Evolutionary conservation across 2,329 filamentous ascomycete genomes (phyloP).

Genomic region (Fusarium sp.): DNA sequence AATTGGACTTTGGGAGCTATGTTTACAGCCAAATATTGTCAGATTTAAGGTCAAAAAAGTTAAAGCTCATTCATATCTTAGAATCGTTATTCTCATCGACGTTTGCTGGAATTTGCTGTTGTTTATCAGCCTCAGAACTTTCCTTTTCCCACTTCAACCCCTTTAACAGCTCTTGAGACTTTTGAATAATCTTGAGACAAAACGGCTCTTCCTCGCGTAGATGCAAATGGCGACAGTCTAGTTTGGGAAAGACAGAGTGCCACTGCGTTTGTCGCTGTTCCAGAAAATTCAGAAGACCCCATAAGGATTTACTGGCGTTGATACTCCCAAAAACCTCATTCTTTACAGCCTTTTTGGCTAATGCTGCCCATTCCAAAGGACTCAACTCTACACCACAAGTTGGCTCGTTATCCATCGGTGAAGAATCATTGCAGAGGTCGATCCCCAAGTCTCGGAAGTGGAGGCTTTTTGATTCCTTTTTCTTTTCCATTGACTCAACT

Average conservation of each 20-base stretch:
- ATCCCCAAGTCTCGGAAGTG: background rate
- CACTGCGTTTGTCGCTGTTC: background rate
- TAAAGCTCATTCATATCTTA: too few species aligned
- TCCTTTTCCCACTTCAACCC: conserved; percentile 1
- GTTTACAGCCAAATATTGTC: too few species aligned
- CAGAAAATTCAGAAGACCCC: background rate
- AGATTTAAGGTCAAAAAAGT: too few species aligned
- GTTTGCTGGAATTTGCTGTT: too few species aligned
- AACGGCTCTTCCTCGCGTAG: background rate
- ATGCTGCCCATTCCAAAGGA: background rate
- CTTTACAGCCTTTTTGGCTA: background rate
- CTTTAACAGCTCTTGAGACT: background rate
- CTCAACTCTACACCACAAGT: background rate
- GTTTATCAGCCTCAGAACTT: too few species aligned
- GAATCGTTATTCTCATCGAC: too few species aligned
- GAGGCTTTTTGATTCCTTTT: background rate
- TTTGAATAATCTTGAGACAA: conserved; percentile 12
- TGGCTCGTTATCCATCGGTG: accelerated
- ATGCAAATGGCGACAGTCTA: too few species aligned
- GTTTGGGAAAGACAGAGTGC: background rate
- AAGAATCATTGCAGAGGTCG: accelerated
- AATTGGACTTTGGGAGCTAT: too few species aligned
- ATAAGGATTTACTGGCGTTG: background rate
- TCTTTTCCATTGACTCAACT: accelerated
- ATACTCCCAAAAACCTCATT: conserved; percentile 1